phyloP scores from a whole-genome alignment of 805 yeast species.

The Kazachstania martiniae region DNA sequence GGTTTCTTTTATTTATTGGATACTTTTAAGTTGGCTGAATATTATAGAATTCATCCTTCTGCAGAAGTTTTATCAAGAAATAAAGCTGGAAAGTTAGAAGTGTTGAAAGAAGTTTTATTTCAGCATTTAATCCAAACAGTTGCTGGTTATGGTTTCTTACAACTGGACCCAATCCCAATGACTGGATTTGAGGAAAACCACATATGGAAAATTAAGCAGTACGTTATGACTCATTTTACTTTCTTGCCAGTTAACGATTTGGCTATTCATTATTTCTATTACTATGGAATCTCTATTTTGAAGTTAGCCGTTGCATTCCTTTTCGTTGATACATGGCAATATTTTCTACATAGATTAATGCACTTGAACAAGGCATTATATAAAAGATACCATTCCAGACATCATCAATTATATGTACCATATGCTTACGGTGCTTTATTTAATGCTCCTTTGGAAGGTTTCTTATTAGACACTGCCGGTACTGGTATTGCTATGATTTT shows the following conservation, averaged over 20 bases:
- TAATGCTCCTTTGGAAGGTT: slow-evolving; percentile 91
- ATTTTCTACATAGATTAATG: slow-evolving; percentile 80
- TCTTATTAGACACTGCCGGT: slow-evolving; percentile 82
- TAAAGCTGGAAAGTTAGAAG: slow-evolving; percentile 59
- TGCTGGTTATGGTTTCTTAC: slow-evolving; percentile 48
- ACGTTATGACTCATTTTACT: background rate
- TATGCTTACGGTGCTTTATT: slow-evolving; percentile 94
- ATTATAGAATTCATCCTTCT: slow-evolving; percentile 83
- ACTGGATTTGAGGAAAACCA: slow-evolving; percentile 42
- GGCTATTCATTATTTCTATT: slow-evolving; percentile 42
- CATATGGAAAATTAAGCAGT: slow-evolving; percentile 34
- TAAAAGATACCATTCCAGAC: slow-evolving; percentile 81
- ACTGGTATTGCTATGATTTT: slow-evolving; percentile 71
- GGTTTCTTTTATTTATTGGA: slow-evolving; percentile 67
- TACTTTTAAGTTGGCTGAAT: slow-evolving; percentile 60
- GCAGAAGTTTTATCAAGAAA: slow-evolving; percentile 73
- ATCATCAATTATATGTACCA: slow-evolving; percentile 89
- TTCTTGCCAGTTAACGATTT: slow-evolving; percentile 1
- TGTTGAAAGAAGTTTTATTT: slow-evolving; percentile 66
- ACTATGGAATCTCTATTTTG: slow-evolving; percentile 51
- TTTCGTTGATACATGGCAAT: slow-evolving; percentile 92
- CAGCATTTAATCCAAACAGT: slow-evolving; percentile 80
- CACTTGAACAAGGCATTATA: slow-evolving; percentile 71
- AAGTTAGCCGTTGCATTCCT: slow-evolving; percentile 54
- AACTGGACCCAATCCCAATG: slow-evolving; percentile 44